phyloP scores from a whole-genome alignment of 1,284 basidiomycete genomes.

The Cryptococcus sp. region DNA sequence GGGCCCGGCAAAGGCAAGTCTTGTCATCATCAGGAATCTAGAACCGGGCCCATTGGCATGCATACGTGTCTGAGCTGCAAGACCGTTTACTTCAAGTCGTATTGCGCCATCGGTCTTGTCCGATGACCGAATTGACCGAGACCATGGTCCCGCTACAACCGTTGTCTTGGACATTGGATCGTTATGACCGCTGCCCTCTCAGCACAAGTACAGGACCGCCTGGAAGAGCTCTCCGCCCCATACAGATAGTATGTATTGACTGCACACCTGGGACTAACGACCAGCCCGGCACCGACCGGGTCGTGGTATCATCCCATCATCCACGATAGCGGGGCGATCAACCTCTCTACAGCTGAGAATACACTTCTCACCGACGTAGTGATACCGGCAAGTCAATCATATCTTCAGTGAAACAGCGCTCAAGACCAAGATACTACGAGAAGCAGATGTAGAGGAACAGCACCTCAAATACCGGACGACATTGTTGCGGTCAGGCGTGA shows the following conservation, averaged over 20 bases:
- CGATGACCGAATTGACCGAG: too few species aligned
- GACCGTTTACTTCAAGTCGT: too few species aligned
- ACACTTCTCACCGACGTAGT: background rate
- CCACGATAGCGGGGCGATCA: slow-evolving; percentile 1
- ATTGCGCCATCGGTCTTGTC: too few species aligned
- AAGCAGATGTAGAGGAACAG: background rate
- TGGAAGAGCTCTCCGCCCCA: too few species aligned
- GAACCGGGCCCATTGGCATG: too few species aligned
- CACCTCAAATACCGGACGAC: slow-evolving; percentile 2
- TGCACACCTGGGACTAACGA: background rate
- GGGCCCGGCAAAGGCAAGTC: too few species aligned
- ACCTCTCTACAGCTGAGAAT: slow-evolving; percentile 2
- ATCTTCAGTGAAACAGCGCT: background rate
- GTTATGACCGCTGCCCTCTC: too few species aligned
- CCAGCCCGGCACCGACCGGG: background rate
- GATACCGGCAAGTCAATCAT: background rate
- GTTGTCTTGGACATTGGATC: too few species aligned
- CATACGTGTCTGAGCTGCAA: too few species aligned
- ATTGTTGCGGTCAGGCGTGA: background rate
- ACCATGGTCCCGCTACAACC: too few species aligned
- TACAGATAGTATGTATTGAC: background rate
- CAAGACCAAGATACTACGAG: background rate
- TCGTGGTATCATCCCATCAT: background rate
- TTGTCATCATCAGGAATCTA: too few species aligned
- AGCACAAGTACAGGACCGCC: too few species aligned